phyloP scores from a whole-genome alignment of 257 asterid genomes.

The Capsicum rhomboideum region DNA sequence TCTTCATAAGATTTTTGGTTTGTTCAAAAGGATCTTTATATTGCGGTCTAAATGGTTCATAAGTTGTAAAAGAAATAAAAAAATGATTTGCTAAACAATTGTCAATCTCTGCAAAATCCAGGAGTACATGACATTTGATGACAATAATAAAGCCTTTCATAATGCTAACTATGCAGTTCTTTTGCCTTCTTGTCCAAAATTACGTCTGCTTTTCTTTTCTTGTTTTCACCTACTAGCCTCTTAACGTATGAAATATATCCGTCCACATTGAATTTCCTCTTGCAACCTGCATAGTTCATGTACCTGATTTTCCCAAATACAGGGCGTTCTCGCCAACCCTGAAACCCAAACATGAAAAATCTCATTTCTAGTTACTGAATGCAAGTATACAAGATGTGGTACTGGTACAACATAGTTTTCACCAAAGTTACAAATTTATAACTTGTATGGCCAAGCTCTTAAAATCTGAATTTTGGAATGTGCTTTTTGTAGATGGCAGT shows the following conservation, averaged over 20 bases:
- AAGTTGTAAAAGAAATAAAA: not conserved
- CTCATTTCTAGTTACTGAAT: not conserved
- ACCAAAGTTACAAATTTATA: not conserved
- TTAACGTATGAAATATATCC: conserved; percentile 67
- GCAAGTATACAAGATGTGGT: not conserved
- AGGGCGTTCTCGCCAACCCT: conserved; percentile 91
- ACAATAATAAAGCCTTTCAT: not conserved
- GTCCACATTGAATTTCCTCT: conserved; percentile 85
- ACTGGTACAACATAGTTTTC: not conserved
- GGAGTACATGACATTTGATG: not conserved
- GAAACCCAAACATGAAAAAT: not conserved
- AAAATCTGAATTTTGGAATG: not conserved
- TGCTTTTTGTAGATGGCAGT: not conserved
- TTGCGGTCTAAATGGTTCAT: no score
- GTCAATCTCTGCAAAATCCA: not conserved
- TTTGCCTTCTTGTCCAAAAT: conserved; percentile 36
- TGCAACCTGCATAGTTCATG: conserved; percentile 95
- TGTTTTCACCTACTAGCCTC: conserved; percentile 54
- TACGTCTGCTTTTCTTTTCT: conserved; percentile 74
- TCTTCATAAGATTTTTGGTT: no score
- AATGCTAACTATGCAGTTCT: conserved; percentile 11
- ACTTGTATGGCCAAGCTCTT: not conserved
- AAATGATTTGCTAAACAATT: not conserved
- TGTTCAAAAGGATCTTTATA: no score
- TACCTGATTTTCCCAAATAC: conserved; percentile 88